phyloP scores from a whole-genome alignment of 2,329 filamentous ascomycete species.

The Colletotrichum tofieldiae region DNA sequence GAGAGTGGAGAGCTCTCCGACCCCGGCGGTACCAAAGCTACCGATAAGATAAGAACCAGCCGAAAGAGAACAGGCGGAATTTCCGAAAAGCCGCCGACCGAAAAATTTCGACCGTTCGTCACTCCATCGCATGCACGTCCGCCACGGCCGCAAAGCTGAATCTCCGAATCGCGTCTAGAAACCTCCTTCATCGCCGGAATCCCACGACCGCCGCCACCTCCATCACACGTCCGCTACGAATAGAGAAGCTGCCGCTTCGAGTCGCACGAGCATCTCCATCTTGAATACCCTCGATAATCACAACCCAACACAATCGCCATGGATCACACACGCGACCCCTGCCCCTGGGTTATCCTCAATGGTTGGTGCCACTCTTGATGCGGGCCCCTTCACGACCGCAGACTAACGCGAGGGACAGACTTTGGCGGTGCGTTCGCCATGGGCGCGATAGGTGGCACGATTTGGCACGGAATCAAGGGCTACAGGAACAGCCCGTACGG shows the following conservation, averaged over 20 bases:
- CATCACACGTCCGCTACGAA: neutral
- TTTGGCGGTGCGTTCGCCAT: slow-evolving; percentile 98
- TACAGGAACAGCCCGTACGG: slow-evolving; percentile 92
- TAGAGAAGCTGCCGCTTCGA: neutral
- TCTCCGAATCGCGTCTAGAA: slow-evolving; percentile 10
- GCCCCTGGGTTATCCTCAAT: slow-evolving; percentile 95
- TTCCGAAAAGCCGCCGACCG: slow-evolving; percentile 24
- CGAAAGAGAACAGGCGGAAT: slow-evolving; percentile 1
- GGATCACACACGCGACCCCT: slow-evolving; percentile 98
- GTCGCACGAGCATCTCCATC: neutral
- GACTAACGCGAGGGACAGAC: slow-evolving; percentile 57
- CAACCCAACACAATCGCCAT: slow-evolving; percentile 61
- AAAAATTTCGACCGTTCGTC: slow-evolving; percentile 27
- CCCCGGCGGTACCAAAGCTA: neutral
- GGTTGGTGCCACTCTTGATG: slow-evolving; percentile 52
- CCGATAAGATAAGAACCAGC: slow-evolving; percentile 14
- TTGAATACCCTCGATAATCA: neutral
- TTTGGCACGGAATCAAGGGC: slow-evolving; percentile 98
- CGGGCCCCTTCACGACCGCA: neutral
- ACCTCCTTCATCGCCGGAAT: slow-evolving; percentile 4
- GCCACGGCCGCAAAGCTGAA: slow-evolving; percentile 9
- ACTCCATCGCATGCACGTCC: slow-evolving; percentile 9
- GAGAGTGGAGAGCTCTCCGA: slow-evolving; percentile 12
- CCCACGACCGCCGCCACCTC: neutral
- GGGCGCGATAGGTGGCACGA: slow-evolving; percentile 86